Base-by-base conservation (phyloP, 139 green algal genomes). In the Gonium pectorale region DNA sequence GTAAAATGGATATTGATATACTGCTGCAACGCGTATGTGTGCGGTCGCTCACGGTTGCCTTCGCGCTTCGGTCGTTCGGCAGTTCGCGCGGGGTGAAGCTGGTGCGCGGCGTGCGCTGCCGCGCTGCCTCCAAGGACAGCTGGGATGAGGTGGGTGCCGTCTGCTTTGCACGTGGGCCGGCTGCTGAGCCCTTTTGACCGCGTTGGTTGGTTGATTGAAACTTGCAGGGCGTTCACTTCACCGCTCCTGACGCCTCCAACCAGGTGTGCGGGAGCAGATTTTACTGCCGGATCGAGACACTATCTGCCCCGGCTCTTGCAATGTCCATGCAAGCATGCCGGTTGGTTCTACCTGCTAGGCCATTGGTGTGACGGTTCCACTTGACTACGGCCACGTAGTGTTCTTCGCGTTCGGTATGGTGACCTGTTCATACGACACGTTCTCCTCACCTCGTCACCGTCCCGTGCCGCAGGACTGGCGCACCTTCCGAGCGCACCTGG, bases 401-500 rank as follows among this genome's bases (percentile, higher is more conserved):
- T 74, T 74, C 19, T 1, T 54, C 38, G 7, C 7, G 1, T 1
- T 8, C 40, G 40, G 67, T 35, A 13, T 27, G 13, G 1, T 56
- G 7, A 22, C 38, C n/a, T n/a, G 29, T 22, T 21, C 7, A 56
- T 37, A 6, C 56, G 6, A 22, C 67, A 56, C 27, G 31, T n/a
- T 4, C 38, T 38, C 21, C 41, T 69, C n/a, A n/a, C n/a, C n/a
- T n/a, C n/a, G n/a, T n/a, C n/a, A n/a, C n/a, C n/a, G n/a, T n/a
- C n/a, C n/a, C n/a, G n/a, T n/a, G n/a, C n/a, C n/a, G 29, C 54
- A 86, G 37, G 88, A 90, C 60, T 90, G 85, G 89, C 77, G 89
- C 3, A 59, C 75, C 17, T 89, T 89, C 71, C 77, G 89, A 8
- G 89, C 89, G 0, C 85, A 80, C 35, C 86, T 92, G 0, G 83